A percentile compares a stretch with the other conserved stretches of the same genome.
phyloP scores from a whole-genome alignment of 441 rosid species.

The Kokia cookei region DNA sequence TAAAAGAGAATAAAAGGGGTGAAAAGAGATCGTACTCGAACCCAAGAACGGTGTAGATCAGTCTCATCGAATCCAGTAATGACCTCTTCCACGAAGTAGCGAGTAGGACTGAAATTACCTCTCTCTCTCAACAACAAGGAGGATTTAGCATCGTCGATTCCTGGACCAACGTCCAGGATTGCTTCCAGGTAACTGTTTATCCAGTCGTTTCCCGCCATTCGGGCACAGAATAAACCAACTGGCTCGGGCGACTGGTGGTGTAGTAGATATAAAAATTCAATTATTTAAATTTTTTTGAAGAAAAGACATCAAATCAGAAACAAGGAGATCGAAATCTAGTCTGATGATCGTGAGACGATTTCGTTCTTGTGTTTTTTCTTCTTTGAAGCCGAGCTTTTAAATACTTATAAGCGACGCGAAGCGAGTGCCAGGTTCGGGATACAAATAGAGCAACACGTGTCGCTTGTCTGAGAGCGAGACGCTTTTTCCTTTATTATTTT shows the following conservation, averaged over 20 bases:
- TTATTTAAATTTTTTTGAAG: background rate
- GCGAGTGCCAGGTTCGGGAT: background rate
- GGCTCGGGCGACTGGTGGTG: background rate
- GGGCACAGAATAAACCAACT: no score
- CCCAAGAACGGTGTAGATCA: constrained; percentile 93
- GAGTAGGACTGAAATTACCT: constrained; percentile 92
- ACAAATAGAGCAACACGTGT: background rate
- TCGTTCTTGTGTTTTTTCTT: background rate
- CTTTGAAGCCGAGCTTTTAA: background rate
- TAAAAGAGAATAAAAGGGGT: background rate
- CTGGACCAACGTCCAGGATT: constrained; percentile 12
- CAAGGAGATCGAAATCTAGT: background rate
- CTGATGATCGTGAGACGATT: background rate
- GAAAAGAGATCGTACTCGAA: constrained; percentile 28
- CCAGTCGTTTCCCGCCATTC: constrained; percentile 72
- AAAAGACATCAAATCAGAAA: background rate
- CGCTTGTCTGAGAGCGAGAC: background rate
- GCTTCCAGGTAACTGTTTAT: constrained; percentile 59
- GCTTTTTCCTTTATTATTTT: background rate
- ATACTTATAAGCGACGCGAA: background rate
- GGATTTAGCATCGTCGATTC: constrained; percentile 10
- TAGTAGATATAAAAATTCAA: background rate
- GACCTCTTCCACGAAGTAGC: constrained; percentile 96
- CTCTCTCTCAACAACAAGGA: constrained; percentile 81
- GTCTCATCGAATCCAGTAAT: constrained; percentile 96